phyloP scores from a whole-genome alignment of 2,329 filamentous ascomycete genomes.

The Clonostachys rosea region DNA sequence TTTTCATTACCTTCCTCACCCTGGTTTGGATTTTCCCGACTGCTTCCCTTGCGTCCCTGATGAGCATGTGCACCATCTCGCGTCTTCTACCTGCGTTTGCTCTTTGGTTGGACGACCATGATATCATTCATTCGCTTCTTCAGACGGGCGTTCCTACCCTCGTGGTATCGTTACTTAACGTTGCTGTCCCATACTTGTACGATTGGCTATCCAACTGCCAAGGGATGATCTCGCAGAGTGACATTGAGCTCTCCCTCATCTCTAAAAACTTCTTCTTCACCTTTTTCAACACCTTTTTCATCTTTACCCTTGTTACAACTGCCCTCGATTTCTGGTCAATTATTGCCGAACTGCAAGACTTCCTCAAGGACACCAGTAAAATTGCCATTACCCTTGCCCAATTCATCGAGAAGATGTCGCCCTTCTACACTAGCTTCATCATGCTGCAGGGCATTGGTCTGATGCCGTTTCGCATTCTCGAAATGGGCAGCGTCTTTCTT shows the following conservation, averaged over 20 bases:
- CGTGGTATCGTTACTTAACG: constrained; percentile 79
- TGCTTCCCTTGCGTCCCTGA: constrained; percentile 69
- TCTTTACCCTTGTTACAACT: constrained; percentile 86
- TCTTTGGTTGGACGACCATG: constrained; percentile 60
- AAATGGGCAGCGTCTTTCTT: constrained; percentile 79
- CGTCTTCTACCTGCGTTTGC: constrained; percentile 69
- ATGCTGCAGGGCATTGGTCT: constrained; percentile 91
- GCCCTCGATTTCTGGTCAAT: constrained; percentile 66
- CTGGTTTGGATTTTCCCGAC: constrained; percentile 86
- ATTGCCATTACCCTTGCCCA: constrained; percentile 72
- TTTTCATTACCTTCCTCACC: constrained; percentile 77
- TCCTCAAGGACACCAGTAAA: constrained; percentile 72
- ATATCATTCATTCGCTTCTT: constrained; percentile 70
- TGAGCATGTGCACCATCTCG: constrained; percentile 77
- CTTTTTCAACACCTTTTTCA: constrained; percentile 97
- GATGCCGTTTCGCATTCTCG: constrained; percentile 85
- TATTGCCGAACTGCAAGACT: constrained; percentile 57
- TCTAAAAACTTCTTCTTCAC: constrained; percentile 99
- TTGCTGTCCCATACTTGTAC: constrained; percentile 90
- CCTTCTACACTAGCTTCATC: constrained; percentile 92
- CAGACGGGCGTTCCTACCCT: constrained; percentile 85
- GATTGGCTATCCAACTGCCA: constrained; percentile 88
- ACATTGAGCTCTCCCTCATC: constrained; percentile 90
- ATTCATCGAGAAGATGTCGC: constrained; percentile 68
- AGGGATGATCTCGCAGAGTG: constrained; percentile 91